Evolutionary conservation across 352 stramenopile genomes (phyloP), one percentile per base, ranked within the genome.

Genomic region (Pythium rhizo-oryzae): DNA sequence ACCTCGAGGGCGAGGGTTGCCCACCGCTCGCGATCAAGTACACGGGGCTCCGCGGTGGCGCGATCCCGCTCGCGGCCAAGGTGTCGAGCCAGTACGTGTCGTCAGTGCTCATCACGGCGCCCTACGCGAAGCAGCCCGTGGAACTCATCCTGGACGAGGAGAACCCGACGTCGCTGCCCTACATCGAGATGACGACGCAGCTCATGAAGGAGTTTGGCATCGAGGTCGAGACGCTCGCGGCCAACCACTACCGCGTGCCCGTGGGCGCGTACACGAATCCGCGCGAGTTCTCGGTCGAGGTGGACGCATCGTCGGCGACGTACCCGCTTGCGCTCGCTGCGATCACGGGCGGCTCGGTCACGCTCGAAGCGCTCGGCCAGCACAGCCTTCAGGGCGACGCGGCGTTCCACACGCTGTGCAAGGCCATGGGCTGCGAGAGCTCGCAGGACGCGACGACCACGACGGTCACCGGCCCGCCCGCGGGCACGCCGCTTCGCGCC

Each of bases 171-270:
- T 99, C 94, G 44, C 85, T 97, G 47, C 98, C 98, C 19, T 99
- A 99, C 79, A 87, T 99, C 28, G 81, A 90, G 44, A 97, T 92
- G 69, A 99, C 81, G 67, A 97, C 76, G 67, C 94, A 98, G 61
- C 78, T 99, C 3, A 99, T 99, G 97, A 85, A 96, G 66, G 91
- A 97, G 58, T 99, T 99, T 76, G 97, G 97, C 49, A 93, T 98
- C 24, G 67, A 86, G 18, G 96, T 99, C 11, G 78, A 97, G 65
- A 97, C 97, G n/a, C 70, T 93, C 52, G 84, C 83, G 24, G 72
- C 82, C 41, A 94, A 94, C 69, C 80, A 78, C 56, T 93, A 92
- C 72, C 74, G 78, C 59, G 79, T 93, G n/a, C 83, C 84, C 1
- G 87, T 77, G 33, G 82, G 84, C n/a, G 77, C 84, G 28, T 94